Conservation (phyloP, 2,329 filamentous ascomycete genomes). For the Dothiorella sarmentorum region DNA sequence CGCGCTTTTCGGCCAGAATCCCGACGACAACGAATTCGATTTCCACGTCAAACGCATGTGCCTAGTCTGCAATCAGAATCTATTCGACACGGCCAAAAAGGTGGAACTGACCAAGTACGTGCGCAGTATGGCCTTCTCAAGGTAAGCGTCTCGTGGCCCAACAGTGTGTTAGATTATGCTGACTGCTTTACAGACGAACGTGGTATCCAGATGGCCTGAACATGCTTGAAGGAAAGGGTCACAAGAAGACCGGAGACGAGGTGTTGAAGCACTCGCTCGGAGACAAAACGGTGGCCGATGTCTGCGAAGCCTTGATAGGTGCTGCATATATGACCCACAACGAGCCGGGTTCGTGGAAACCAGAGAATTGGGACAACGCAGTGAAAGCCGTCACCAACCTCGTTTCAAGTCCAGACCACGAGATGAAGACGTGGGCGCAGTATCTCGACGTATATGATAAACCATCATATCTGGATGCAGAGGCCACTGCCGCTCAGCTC, state of each 20-base stretch:
- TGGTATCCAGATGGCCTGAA: conserved; percentile 87
- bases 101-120: conserved; percentile 70
- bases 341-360: conserved; percentile 38
- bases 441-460: conserved; percentile 67
- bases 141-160: background rate
- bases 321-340: conserved; percentile 65
- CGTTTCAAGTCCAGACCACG: conserved; percentile 67
- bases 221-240: conserved; percentile 68
- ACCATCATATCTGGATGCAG: conserved; percentile 66
- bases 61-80: conserved; percentile 85
- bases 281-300: conserved; percentile 90
- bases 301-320: conserved; percentile 91
- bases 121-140: conserved; percentile 72
- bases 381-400: conserved; percentile 66
- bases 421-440: conserved; percentile 65
- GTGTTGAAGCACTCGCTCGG: conserved; percentile 63
- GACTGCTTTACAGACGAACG: conserved; percentile 59
- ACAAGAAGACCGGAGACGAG: conserved; percentile 44
- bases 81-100: conserved; percentile 72
- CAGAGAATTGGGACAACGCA: conserved; percentile 56
- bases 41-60: conserved; percentile 90
- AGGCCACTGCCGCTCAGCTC: conserved; percentile 62
- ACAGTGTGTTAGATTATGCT: background rate
- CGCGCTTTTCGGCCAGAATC: conserved; percentile 72
- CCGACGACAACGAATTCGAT: conserved; percentile 75